Conservation (phyloP, 2,329 filamentous ascomycete genomes). For the Monosporascus sp. region DNA sequence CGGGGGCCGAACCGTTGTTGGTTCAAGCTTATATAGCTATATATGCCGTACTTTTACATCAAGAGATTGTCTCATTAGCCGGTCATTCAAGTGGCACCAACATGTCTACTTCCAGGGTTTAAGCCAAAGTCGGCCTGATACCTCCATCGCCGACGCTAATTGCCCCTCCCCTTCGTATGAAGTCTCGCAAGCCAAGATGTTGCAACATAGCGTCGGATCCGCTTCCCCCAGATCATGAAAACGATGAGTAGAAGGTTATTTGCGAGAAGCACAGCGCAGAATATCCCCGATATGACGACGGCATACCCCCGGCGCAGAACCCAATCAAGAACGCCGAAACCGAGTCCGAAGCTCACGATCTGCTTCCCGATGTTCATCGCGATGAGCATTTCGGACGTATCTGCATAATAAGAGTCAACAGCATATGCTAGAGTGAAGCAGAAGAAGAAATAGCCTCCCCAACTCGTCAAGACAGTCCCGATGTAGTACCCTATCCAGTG, state of each 20-base stretch:
- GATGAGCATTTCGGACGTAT: conserved; percentile 59
- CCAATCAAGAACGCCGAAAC: conserved; percentile 46
- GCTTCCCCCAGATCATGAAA: conserved; percentile 48
- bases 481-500: conserved; percentile 45
- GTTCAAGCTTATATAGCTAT: too few relatives aligned
- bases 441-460: conserved; percentile 50
- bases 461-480: conserved; percentile 44
- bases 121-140: too few relatives aligned
- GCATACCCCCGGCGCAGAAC: conserved; percentile 43
- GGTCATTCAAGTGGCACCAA: too few relatives aligned
- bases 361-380: conserved; percentile 55
- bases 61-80: too few relatives aligned
- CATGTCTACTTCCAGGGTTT: too few relatives aligned
- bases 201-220: conserved; percentile 40
- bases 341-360: conserved; percentile 50
- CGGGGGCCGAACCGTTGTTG: too few relatives aligned
- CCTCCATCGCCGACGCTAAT: too few relatives aligned
- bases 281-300: conserved; percentile 46
- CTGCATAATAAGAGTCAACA: conserved; percentile 53
- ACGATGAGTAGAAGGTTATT: conserved; percentile 45
- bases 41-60: too few relatives aligned
- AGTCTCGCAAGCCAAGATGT: conserved; percentile 43
- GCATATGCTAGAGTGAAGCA: conserved; percentile 57
- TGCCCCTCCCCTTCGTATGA: conserved; percentile 23
- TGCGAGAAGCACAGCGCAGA: conserved; percentile 40